These are phyloP conservation scores for Starmerella vitae DNA, from an alignment of 805 yeast genomes.

Conservation along the genomic window DNA sequence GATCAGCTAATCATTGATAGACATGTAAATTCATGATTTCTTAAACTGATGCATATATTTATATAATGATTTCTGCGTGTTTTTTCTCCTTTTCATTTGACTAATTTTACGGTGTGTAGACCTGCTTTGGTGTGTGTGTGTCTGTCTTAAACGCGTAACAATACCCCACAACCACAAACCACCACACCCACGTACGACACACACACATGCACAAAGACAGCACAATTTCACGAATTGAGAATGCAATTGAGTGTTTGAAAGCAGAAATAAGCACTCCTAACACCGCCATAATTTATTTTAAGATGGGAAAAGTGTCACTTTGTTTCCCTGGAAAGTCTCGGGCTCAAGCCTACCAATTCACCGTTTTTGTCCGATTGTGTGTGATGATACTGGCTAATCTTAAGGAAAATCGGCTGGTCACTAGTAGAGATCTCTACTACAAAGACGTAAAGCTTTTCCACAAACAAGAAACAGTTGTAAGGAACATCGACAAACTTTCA, in stretches of 20 bases:
- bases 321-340: conserved; percentile 10
- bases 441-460: conserved; percentile 40
- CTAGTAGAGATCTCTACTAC: conserved; percentile 48
- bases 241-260: background rate
- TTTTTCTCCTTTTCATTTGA: too few species aligned
- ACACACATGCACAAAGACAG: conserved; percentile 5
- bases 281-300: background rate
- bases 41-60: too few species aligned
- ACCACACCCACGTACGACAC: background rate
- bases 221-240: background rate
- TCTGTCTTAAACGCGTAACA: too few species aligned
- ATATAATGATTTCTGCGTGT: too few species aligned
- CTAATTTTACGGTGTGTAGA: too few species aligned
- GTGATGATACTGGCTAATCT: conserved; percentile 17
- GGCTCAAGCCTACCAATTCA: background rate
- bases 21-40: too few species aligned
- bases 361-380: conserved; percentile 13
- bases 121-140: too few species aligned
- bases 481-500: conserved; percentile 31
- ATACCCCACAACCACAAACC: background rate
- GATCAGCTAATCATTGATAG: background rate
- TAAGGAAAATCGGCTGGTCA: conserved; percentile 14
- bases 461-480: conserved; percentile 33
- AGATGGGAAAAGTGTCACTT: background rate
- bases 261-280: background rate